These are phyloP conservation scores for Pleurotus eryngii DNA, from an alignment of 768 basidiomycete species.

Conservation along the genomic window DNA sequence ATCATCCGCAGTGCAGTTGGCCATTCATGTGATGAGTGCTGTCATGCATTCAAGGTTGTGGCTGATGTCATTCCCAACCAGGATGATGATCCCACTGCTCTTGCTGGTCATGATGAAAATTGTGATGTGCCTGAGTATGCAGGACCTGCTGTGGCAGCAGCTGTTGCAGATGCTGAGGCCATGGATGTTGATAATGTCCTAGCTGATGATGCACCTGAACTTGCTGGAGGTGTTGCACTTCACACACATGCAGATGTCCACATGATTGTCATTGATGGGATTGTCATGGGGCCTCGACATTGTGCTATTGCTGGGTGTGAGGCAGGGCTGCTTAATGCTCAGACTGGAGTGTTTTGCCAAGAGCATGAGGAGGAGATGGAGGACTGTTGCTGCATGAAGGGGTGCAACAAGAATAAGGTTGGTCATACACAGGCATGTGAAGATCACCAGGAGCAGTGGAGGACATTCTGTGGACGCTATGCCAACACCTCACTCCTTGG, in stretches of 20 bases:
- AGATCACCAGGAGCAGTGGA: conserved; percentile 3
- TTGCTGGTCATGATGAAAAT: conserved; percentile 7
- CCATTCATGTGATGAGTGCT: conserved; percentile 10
- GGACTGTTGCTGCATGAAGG: conserved; percentile 5
- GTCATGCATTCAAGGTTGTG: conserved; percentile 7
- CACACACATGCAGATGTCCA: neutral
- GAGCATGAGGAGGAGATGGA: neutral
- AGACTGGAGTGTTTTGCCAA: conserved; percentile 1
- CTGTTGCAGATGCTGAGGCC: no score
- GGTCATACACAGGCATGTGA: neutral
- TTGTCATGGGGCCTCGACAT: conserved; percentile 12
- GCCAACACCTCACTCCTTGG: neutral
- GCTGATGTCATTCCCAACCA: conserved; percentile 3
- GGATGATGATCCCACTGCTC: neutral
- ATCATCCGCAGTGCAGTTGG: conserved; percentile 5
- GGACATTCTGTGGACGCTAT: neutral
- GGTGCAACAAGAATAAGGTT: neutral
- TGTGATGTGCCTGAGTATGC: neutral
- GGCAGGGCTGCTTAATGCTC: conserved; percentile 1
- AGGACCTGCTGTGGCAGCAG: no score
- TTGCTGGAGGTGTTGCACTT: neutral
- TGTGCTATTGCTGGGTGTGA: conserved; percentile 11
- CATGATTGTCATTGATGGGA: conserved; percentile 13
- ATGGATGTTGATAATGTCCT: no score
- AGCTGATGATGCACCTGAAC: neutral